Conservation (phyloP, 1,284 basidiomycete species). For the Vanrija sp. region DNA sequence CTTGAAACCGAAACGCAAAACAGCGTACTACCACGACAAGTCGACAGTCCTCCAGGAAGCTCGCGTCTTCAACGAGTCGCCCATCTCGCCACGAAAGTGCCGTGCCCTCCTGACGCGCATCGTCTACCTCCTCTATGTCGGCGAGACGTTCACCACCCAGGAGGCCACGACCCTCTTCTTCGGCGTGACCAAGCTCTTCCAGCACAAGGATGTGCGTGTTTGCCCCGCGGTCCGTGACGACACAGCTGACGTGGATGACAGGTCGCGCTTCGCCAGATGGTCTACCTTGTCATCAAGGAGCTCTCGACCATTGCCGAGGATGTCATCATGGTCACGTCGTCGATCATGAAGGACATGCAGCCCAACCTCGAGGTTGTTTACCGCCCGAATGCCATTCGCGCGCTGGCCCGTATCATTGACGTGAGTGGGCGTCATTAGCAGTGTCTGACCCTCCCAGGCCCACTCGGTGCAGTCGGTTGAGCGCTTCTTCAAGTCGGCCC, state of each 20-base stretch:
- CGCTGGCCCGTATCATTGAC: conserved; percentile 94
- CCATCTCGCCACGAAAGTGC: conserved; percentile 95
- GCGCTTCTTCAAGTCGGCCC: conserved; percentile 98
- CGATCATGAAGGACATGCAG: conserved; percentile 99
- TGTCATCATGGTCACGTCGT: conserved; percentile 99
- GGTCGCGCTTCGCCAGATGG: conserved; percentile 95
- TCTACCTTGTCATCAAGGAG: conserved; percentile 98
- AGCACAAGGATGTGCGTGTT: conserved; percentile 89
- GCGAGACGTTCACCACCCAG: conserved; percentile 90
- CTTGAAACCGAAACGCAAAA: not conserved
- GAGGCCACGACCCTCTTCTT: conserved; percentile 98
- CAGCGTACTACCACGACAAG: conserved; percentile 69
- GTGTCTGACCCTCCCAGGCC: conserved; percentile 28
- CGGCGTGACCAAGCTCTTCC: conserved; percentile 97
- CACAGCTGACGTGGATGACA: conserved; percentile 41
- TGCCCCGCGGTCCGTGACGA: not conserved
- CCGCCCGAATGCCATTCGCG: conserved; percentile 94
- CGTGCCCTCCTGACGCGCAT: conserved; percentile 93
- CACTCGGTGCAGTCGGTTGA: conserved; percentile 85
- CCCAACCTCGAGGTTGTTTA: conserved; percentile 98
- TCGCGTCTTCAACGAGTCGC: conserved; percentile 98
- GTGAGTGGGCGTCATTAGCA: conserved; percentile 55
- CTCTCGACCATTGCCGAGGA: conserved; percentile 93
- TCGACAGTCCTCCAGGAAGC: conserved; percentile 97
- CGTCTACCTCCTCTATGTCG: conserved; percentile 92